Evolutionary conservation across 306 rosid species (phyloP).

Genomic region (Cicer arietinum): DNA sequence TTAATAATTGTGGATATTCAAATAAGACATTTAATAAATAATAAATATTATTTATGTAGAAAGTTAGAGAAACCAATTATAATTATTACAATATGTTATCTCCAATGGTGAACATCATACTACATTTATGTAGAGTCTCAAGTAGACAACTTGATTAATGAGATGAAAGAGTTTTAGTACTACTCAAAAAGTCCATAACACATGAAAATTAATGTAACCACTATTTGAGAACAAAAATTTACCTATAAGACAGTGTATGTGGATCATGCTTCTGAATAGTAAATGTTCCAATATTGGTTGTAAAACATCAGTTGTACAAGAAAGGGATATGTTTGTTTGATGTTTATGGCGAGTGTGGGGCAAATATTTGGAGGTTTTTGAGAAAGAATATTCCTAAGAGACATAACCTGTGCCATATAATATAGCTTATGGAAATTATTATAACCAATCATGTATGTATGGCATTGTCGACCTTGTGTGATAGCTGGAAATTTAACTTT

Average conservation of each 20-base stretch:
- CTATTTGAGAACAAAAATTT: too few relatives aligned
- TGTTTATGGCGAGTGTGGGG: constrained; percentile 35
- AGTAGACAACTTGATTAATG: too few relatives aligned
- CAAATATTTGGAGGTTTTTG: constrained; percentile 14
- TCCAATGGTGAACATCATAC: too few relatives aligned
- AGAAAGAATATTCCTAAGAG: constrained; percentile 33
- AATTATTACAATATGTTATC: too few relatives aligned
- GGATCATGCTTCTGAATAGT: neutral
- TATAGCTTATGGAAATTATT: neutral
- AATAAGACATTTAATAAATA: too few relatives aligned
- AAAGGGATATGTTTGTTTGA: constrained; percentile 40
- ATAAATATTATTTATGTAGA: too few relatives aligned
- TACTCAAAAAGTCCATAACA: too few relatives aligned
- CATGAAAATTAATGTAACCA: neutral
- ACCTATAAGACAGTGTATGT: neutral
- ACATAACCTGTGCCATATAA: neutral
- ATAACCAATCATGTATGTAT: neutral
- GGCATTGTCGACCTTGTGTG: neutral
- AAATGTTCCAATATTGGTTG: constrained; percentile 9
- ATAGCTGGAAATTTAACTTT: neutral
- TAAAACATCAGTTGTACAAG: constrained; percentile 14
- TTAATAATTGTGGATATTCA: too few relatives aligned
- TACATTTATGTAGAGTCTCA: too few relatives aligned
- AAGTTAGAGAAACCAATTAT: too few relatives aligned
- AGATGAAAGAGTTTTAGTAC: too few relatives aligned